Conservation (phyloP, 225 moss, liverwort and hornwort species). For the Thuidium tamariscinum region DNA sequence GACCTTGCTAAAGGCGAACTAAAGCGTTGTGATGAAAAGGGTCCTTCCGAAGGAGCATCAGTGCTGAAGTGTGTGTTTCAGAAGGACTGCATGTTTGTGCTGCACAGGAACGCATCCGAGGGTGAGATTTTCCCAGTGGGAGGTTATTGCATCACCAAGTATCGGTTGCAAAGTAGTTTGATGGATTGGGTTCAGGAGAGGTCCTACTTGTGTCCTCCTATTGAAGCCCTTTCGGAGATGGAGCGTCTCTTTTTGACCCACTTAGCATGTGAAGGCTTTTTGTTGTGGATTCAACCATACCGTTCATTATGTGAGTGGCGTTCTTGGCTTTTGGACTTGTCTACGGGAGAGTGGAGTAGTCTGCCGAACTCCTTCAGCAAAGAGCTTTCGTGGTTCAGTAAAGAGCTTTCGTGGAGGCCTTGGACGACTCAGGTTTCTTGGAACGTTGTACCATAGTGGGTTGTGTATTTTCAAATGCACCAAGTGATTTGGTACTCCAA, state of each 20-base stretch:
- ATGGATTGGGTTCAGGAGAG: background rate
- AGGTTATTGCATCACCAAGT: too few relatives aligned
- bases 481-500: too few relatives aligned
- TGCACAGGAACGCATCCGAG: background rate
- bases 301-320: accelerated
- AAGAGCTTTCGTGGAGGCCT: too few relatives aligned
- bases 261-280: background rate
- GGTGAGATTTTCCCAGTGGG: background rate
- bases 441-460: too few relatives aligned
- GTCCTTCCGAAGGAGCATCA: background rate
- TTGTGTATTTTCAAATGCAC: too few relatives aligned
- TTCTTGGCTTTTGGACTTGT: background rate
- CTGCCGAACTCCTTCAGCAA: background rate
- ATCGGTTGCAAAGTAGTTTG: background rate
- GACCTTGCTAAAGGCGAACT: background rate
- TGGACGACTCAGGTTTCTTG: background rate
- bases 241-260: accelerated
- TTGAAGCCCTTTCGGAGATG: accelerated
- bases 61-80: accelerated
- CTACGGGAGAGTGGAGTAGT: background rate
- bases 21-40: accelerated
- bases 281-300: accelerated
- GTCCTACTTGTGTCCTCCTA: too few relatives aligned
- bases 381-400: background rate
- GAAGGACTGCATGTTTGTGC: background rate